Evolutionary conservation across 2,329 filamentous ascomycete genomes (phyloP).

Genomic region (Talaromyces amestolkiae): DNA sequence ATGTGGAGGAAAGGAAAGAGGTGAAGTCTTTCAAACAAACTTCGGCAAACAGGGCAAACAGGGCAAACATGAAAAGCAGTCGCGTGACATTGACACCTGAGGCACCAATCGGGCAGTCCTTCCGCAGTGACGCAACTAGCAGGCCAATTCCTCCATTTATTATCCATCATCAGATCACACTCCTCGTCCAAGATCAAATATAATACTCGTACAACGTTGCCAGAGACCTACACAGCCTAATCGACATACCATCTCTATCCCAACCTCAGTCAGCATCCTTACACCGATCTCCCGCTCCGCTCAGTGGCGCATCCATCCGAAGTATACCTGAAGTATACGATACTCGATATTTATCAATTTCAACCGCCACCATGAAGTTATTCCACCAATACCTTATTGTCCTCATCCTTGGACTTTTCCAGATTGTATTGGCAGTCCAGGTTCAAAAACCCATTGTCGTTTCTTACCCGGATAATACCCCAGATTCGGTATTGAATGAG

Average conservation of each 20-base stretch:
- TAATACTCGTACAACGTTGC: not conserved
- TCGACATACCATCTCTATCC: not conserved
- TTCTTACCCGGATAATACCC: conserved; percentile 69
- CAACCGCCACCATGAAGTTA: conserved; percentile 60
- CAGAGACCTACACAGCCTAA: not conserved
- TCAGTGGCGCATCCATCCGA: not conserved
- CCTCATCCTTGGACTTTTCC: conserved; percentile 52
- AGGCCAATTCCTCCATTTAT: not conserved
- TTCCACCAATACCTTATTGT: conserved; percentile 54
- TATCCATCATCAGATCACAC: not conserved
- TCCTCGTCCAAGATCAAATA: not conserved
- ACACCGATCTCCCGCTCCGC: not conserved
- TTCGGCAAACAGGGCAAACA: not conserved
- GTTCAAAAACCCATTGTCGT: conserved; percentile 72
- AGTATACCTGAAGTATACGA: not conserved
- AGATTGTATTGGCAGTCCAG: conserved; percentile 58
- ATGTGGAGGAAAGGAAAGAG: not conserved
- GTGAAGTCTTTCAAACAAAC: not conserved
- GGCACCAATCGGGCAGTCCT: not conserved
- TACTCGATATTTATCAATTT: not conserved
- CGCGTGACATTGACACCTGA: conserved; percentile 16
- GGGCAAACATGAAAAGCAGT: not conserved
- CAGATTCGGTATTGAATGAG: conserved; percentile 64
- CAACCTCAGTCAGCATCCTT: not conserved
- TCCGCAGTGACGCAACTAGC: conserved; percentile 20